Evolutionary conservation across 2,329 filamentous ascomycete genomes (phyloP).

Genomic region (Fusarium proliferatum): DNA sequence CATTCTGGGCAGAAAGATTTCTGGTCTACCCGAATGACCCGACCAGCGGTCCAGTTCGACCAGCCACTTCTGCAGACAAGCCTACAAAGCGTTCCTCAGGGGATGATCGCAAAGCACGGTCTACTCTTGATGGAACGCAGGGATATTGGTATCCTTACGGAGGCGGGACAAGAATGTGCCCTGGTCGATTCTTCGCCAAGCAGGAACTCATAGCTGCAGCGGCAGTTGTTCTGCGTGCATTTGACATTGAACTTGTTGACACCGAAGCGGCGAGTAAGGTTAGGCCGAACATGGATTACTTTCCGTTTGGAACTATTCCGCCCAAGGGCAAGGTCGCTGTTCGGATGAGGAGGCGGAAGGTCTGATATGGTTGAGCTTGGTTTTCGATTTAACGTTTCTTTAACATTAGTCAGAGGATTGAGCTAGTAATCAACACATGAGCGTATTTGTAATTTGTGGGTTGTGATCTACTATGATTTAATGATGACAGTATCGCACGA

Average conservation of each 20-base stretch:
- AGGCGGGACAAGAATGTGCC: conserved; percentile 49
- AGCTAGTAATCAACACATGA: not conserved
- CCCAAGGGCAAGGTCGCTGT: conserved; percentile 29
- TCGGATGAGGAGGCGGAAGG: conserved; percentile 21
- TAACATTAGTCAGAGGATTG: not conserved
- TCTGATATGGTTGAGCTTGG: not conserved
- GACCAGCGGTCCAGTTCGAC: conserved; percentile 26
- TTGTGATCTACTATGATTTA: not conserved
- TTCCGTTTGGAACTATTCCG: conserved; percentile 41
- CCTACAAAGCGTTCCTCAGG: not conserved
- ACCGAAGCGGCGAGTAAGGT: conserved; percentile 11
- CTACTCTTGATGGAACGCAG: conserved; percentile 37
- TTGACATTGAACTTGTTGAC: conserved; percentile 47
- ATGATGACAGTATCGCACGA: not conserved
- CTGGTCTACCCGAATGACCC: conserved; percentile 35
- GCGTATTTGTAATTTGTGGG: not conserved
- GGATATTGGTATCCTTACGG: conserved; percentile 52
- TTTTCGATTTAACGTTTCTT: not conserved
- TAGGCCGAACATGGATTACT: conserved; percentile 37
- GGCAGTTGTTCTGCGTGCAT: conserved; percentile 46
- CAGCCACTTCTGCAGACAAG: fast-evolving
- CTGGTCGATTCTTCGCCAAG: conserved; percentile 52
- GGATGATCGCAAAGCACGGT: conserved; percentile 10
- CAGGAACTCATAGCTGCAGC: conserved; percentile 47
- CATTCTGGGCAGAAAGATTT: conserved; percentile 43